A percentile compares a stretch with the other conserved stretches of the same genome.
These are phyloP conservation scores for Saturnispora hagleri DNA, from an alignment of 805 yeast species.

Conservation along the genomic window DNA sequence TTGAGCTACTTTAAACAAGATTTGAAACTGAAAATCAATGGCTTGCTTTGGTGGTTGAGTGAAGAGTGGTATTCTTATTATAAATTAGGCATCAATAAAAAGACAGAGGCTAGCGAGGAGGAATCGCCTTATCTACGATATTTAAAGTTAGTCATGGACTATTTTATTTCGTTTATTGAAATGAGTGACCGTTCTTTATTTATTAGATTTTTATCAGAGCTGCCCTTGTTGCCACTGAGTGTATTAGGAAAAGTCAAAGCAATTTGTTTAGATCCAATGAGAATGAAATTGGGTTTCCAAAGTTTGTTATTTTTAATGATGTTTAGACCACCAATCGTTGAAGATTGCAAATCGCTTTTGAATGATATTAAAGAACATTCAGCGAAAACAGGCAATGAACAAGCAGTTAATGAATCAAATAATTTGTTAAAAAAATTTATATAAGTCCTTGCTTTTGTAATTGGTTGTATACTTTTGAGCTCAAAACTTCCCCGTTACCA, in stretches of 20 bases:
- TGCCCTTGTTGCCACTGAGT: constrained; percentile 62
- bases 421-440: constrained; percentile 39
- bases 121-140: constrained; percentile 47
- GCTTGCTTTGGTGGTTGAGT: constrained; percentile 83
- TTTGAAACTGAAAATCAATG: constrained; percentile 61
- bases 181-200: constrained; percentile 70
- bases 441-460: constrained; percentile 80
- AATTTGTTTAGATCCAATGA: constrained; percentile 76
- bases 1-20: constrained; percentile 66
- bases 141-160: constrained; percentile 64
- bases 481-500: constrained; percentile 87
- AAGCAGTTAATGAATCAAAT: constrained; percentile 37
- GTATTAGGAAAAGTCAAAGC: constrained; percentile 61
- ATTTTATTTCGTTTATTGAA: constrained; percentile 77
- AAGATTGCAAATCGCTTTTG: constrained; percentile 40
- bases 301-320: constrained; percentile 74
- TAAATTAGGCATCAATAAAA: constrained; percentile 29
- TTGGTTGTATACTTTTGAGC: constrained; percentile 72
- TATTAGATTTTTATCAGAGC: constrained; percentile 74
- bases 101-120: neutral
- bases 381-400: constrained; percentile 32
- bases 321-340: constrained; percentile 82
- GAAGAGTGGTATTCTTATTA: constrained; percentile 76
- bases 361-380: constrained; percentile 35
- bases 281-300: constrained; percentile 72